Evolutionary conservation across 768 basidiomycete species (phyloP), one percentile per base, ranked within the genome.

Genomic region (Xerocomus brunneocitrinus): DNA sequence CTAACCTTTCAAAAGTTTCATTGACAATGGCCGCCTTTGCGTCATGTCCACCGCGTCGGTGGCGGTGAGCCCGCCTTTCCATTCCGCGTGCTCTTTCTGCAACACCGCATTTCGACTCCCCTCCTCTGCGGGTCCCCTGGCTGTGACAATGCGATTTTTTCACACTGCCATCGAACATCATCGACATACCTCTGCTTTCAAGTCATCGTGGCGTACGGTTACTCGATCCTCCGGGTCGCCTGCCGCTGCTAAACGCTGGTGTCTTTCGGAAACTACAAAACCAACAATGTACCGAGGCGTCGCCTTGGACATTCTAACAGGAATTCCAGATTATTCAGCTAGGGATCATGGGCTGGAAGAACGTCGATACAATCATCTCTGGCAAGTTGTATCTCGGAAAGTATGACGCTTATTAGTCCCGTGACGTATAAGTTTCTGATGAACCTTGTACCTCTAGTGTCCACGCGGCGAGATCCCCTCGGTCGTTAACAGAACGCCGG

Each of bases 301-400:
- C 49, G 52, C 27, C 34, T 53, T 49, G 50, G 64, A 60, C 55
- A 64, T 62, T 65, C 59, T 50, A 59, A 51, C 64, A 62, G 63
- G 58, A 57, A 62, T 71, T 67, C 61, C 56, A 62, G 63, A 59
- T 32, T 59, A 46, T 48, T 61, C 60, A 57, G 39, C 34, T 50
- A 56, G 53, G 53, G 16, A 62, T 36, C 22, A 74, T 71, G 72
- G 70, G 62, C 67, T 85, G 83, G 83, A 84, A 75, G 68, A 84
- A 85, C 73, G 76, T 87, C 71, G 78, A 84, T 67, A 71, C 82
- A 42, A 73, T 88, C 71, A 81, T 87, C 65, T 77, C 80, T 47
- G 76, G 76, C 68, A 79, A 73, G 68, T 76, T 88, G 70, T 87
- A 79, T 72, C 74, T 89, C 67, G 86, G 86, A 75, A 88, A 86